Evolutionary conservation across 2,329 filamentous ascomycete species (phyloP), one percentile per base, ranked within the genome.

Genomic region (Exophiala spinifera): DNA sequence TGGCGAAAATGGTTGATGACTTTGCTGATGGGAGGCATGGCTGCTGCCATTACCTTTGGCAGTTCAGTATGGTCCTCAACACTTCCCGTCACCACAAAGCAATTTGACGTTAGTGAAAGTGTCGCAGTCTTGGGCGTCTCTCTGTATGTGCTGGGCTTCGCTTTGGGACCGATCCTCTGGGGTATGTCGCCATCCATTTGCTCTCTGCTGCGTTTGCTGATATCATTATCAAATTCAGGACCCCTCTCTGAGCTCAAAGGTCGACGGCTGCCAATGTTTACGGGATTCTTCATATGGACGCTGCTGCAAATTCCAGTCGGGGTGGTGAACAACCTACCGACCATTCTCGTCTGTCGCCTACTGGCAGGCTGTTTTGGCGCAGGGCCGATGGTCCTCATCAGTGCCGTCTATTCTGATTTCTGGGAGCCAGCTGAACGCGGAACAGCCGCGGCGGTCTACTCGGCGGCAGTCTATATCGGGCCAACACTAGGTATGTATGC

Each of bases 321-420:
- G 0, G 78, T 80, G 0, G 77, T 82, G 1, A 85, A 87, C 65
- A 82, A 88, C 62, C 71, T 88, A 1, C 83, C 87, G 65, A 85
- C 84, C 0, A 64, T 89, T 8, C 78, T 87, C 72, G 65, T 87
- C 20, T 85, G 82, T 0, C 76, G 85, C 1, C 87, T 88, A 69
- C 86, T 85, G 40, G 49, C 73, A 37, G 55, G 58, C 20, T 59
- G 53, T 67, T 62, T 61, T 28, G 60, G 58, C 15, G 51, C 58
- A 5, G 84, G 85, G 0, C 84, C 85, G 0, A 78, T 89, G 0
- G 87, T 83, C 0, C 86, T 86, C 61, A 86, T 84, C 0, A 84
- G 84, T 2, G 85, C 85, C 23, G 84, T 88, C 0, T 64, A 88
- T 3, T 82, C 80, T 23, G 86, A 89, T 69, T 72, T 89, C 20